Base-by-base conservation (phyloP, 768 basidiomycete species). In the Russula dissimulans region DNA sequence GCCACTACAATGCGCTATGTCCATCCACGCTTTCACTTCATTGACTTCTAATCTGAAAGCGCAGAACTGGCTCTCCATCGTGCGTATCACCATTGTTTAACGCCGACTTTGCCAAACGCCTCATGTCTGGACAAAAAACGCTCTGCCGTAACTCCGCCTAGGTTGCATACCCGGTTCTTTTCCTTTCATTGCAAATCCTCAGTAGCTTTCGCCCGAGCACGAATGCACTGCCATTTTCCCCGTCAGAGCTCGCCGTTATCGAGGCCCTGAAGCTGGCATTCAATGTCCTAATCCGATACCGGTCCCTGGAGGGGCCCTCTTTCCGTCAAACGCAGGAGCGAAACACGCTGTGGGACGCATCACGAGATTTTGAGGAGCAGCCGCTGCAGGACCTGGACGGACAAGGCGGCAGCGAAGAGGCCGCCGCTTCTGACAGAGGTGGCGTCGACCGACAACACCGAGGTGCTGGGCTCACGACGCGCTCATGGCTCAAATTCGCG, bases 261-360 rank as follows among this genome's bases (percentile, higher is more conserved):
- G 64, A 65, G 50, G 53, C 54, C 31, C 51, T 65, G 43, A 65
- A 65, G 44, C 51, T 65, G 5, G 45, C 45, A 6, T 44, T 29
- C 44, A 59, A 54, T 36, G 5, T 53, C 32, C 9, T 56, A 57
- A 38, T 50, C 12, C 54, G 34, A 43, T 53, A 59, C 50, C 39
- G 44, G 38, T 52, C 53, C 18, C 11, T 22, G 4, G 53, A 48
- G 22, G 18, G 29, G 3, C 17, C 18, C 12, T 18, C n/a, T 26
- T n/a, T 39, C 12, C 38, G 32, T 45, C 41, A 46, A 26, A n/a
- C 46, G 14, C 36, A 49, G 29, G 22, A 32, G 12, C 26, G 39
- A 45, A n/a, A 32, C 34, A n/a, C 48, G 7, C 26, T 43, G 14
- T 59, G 61, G 61, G 57, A 56, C 15, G 52, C 53, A 22, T 38